Evolutionary conservation across 2,329 filamentous ascomycete genomes (phyloP), one percentile per base, ranked within the genome.

Genomic region (Whalleya microplaca): DNA sequence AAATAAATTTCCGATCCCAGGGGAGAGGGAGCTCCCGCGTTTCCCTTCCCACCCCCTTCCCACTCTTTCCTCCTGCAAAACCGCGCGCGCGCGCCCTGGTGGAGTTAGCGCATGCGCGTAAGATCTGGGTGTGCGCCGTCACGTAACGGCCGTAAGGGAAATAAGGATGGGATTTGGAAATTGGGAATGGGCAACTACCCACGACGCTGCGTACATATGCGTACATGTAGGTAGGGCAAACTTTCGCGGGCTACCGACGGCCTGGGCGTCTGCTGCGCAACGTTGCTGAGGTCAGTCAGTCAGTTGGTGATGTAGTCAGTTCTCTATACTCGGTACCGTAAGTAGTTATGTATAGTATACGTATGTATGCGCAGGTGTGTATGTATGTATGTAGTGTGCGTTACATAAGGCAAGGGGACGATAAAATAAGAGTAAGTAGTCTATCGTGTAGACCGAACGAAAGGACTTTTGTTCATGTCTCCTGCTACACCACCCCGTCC

Each of bases 201-300:
- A 12, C 32, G 32, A 8, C 8, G 32, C 6, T 16, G 14, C 10
- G 14, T 14, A 14, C 14, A 16, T 12, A 12, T 16, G 32, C 14
- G 14, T 37, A 12, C 14, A 37, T 37, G 32, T 37, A 37, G 9
- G 32, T 37, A 37, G 8, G n/a, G 27, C 45, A 61, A 45, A 23
- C 42, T 51, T 37, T 43, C 53, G 32, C 32, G 32, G 54, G 51
- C 48, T 62, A 59, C 56, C 59, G 55, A 53, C 55, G 43, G 47
- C 45, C 41, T 57, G 56, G 59, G 43, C 43, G 23, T 48, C 59
- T 54, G 54, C 51, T 37, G 49, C 48, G 45, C 52, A 10, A 44
- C 46, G 56, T 14, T 37, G 9, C 32, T 37, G 10, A 37, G 10
- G 8, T 43, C 37, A 46, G 44, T 55, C 52, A 51, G 51, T 37